Conservation (phyloP, 331 rosid species). For the Stylosanthes scabra region DNA sequence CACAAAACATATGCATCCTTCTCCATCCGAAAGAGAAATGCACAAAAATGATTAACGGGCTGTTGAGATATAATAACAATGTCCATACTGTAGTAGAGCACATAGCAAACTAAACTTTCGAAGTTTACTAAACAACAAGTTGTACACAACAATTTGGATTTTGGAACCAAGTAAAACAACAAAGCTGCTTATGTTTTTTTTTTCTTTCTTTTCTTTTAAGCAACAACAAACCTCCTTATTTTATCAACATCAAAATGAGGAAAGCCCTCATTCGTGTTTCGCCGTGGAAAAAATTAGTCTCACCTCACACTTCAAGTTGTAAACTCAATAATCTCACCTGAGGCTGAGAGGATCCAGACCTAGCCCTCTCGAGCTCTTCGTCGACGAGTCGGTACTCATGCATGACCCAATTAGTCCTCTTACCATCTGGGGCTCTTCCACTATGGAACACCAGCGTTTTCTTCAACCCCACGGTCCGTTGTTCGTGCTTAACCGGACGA, state of each 20-base stretch:
- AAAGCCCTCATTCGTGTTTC: slow-evolving; percentile 12
- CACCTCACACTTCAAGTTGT: slow-evolving; percentile 46
- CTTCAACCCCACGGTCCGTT: slow-evolving; percentile 79
- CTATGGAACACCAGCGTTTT: slow-evolving; percentile 96
- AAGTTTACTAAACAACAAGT: slow-evolving; percentile 40
- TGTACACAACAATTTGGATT: slow-evolving; percentile 36
- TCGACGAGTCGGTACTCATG: slow-evolving; percentile 97
- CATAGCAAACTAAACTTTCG: slow-evolving; percentile 31
- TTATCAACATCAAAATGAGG: slow-evolving; percentile 41
- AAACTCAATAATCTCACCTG: slow-evolving; percentile 70
- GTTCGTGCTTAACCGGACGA: slow-evolving; percentile 75
- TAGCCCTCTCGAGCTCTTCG: slow-evolving; percentile 71
- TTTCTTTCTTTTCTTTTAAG: too few species aligned
- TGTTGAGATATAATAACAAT: slow-evolving; percentile 41
- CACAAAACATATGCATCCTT: slow-evolving; percentile 97
- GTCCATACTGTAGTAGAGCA: slow-evolving; percentile 35
- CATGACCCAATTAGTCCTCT: slow-evolving; percentile 99
- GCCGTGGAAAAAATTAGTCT: slow-evolving; percentile 24
- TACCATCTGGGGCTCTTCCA: slow-evolving; percentile 98
- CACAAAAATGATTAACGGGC: slow-evolving; percentile 43
- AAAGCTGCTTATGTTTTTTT: not conserved
- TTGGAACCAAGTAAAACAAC: slow-evolving; percentile 38
- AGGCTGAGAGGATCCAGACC: slow-evolving; percentile 65
- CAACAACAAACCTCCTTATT: slow-evolving; percentile 6
- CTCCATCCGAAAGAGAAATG: slow-evolving; percentile 59